Evolutionary conservation across 1,284 basidiomycete species (phyloP), one percentile per base, ranked within the genome.

Genomic region (Marasmius tenuissimus): DNA sequence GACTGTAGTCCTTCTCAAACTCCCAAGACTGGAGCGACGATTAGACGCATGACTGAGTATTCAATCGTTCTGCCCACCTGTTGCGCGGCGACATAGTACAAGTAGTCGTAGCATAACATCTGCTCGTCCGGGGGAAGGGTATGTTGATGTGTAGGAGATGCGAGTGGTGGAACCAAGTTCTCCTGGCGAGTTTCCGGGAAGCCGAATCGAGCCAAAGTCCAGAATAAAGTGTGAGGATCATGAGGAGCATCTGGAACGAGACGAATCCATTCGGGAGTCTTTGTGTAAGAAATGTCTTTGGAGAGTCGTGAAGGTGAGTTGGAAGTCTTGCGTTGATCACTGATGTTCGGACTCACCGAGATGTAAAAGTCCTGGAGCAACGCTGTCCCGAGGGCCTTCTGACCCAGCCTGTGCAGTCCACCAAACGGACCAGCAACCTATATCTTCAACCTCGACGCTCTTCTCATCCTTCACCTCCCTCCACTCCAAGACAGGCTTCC

Each of bases 401-500:
- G 85, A 82, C 12, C 72, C 68, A 45, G 71, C 70, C 62, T 86
- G 81, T 7, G 84, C 80, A 33, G 77, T 76, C 67, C 85, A 77
- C 85, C 85, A 87, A 16, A 83, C 72, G 69, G 81, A 83, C 89
- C 89, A 91, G 72, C 89, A 91, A n/a, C 89, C 89, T 20, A 91
- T 65, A 16, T 84, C 79, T 35, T 92, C 88, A 34, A 78, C 47
- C 33, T 68, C 67, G 4, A 72, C 63, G 60, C 78, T 81, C 37
- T 72, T 69, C 6, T 69, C 66, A 61, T 81, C 75, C 68, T 85
- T 85, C 56, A 85, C 79, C 61, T 84, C 76, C 54, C 78, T 75
- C 85, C 85, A 87, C 71, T 86, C 85, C 3, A 87, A 66, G 14
- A 87, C 69, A 0, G 81, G 81, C 35, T 70, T 73, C 6, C 75